These are phyloP conservation scores for Cercospora sp. DNA, from an alignment of 2,329 filamentous ascomycete species.

Conservation along the genomic window DNA sequence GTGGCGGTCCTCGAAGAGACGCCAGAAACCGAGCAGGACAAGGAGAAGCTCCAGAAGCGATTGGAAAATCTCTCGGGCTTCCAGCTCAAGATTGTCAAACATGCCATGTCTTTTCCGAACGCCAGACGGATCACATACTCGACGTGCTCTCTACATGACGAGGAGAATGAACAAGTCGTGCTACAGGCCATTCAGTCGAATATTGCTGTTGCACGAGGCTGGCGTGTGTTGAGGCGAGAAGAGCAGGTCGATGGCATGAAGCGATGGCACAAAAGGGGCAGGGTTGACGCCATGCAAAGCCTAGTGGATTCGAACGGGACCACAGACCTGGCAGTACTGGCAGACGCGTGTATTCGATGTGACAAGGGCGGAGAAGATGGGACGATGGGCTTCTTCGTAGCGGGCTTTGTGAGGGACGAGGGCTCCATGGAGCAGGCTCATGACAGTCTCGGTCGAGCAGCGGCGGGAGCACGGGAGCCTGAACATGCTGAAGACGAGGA, in stretches of 20 bases:
- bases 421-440: background rate
- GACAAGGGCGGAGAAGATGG: constrained; percentile 78
- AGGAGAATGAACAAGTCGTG: constrained; percentile 89
- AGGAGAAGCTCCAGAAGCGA: constrained; percentile 60
- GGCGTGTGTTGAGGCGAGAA: constrained; percentile 71
- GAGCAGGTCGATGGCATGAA: constrained; percentile 75
- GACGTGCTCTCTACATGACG: constrained; percentile 83
- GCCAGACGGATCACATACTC: constrained; percentile 83
- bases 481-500: constrained; percentile 27
- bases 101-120: constrained; percentile 78
- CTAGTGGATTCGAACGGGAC: background rate
- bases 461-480: background rate
- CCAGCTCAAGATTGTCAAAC: constrained; percentile 76
- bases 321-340: constrained; percentile 43
- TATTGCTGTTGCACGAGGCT: constrained; percentile 66
- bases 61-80: constrained; percentile 75
- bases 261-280: constrained; percentile 67
- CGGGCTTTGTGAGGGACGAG: constrained; percentile 70
- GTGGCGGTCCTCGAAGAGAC: constrained; percentile 26
- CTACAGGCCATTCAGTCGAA: constrained; percentile 67
- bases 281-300: constrained; percentile 41
- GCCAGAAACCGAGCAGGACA: constrained; percentile 46
- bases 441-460: background rate
- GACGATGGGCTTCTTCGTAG: constrained; percentile 95
- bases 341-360: constrained; percentile 77